phyloP scores from a whole-genome alignment of 768 basidiomycete species.

The Collybiopsis luxurians region DNA sequence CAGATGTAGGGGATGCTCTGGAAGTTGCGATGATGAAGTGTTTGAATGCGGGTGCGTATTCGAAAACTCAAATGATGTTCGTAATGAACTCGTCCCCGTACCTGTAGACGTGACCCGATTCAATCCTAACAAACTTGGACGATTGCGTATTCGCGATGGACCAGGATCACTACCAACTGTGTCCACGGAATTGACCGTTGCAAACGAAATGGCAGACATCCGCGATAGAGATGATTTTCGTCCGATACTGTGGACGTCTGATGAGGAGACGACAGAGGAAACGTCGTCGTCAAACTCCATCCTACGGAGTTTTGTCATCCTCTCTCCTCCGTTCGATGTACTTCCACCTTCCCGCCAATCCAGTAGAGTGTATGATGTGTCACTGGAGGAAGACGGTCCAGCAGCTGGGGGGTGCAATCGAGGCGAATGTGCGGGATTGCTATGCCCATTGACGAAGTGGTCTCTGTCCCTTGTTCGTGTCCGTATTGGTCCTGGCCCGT shows the following conservation, averaged over 20 bases:
- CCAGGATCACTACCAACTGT: constrained; percentile 75
- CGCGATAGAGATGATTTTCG: constrained; percentile 22
- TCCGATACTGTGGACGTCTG: constrained; percentile 74
- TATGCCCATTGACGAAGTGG: constrained; percentile 31
- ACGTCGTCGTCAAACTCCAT: constrained; percentile 88
- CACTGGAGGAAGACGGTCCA: background rate
- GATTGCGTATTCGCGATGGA: constrained; percentile 48
- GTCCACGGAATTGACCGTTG: constrained; percentile 45
- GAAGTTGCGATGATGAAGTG: background rate
- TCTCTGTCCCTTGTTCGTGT: constrained; percentile 38
- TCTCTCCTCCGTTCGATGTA: constrained; percentile 56
- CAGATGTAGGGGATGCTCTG: background rate
- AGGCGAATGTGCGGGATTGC: constrained; percentile 21
- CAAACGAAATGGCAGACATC: constrained; percentile 77
- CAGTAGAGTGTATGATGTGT: background rate
- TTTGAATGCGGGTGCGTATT: constrained; percentile 7
- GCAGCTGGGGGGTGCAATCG: background rate
- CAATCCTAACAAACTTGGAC: constrained; percentile 61
- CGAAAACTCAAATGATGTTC: constrained; percentile 73
- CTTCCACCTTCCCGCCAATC: constrained; percentile 27
- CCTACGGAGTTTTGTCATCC: constrained; percentile 73
- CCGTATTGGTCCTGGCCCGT: constrained; percentile 51
- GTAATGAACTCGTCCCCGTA: constrained; percentile 58
- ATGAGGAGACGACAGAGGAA: constrained; percentile 68
- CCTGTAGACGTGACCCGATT: constrained; percentile 64